phyloP scores from a whole-genome alignment of 176 grass and related monocot species.

The Elaeis guineensis region DNA sequence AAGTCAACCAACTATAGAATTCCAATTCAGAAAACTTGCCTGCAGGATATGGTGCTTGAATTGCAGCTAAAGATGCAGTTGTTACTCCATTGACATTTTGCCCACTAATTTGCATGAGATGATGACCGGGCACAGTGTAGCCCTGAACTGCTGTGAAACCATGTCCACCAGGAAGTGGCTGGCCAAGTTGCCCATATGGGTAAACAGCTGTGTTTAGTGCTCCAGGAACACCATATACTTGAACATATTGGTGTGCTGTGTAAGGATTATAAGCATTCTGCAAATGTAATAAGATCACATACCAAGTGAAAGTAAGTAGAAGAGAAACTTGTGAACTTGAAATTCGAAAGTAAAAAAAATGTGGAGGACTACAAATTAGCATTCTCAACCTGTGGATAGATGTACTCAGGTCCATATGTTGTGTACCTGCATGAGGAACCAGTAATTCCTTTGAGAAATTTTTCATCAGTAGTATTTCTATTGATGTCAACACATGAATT shows the following conservation, averaged over 20 bases:
- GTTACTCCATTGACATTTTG: constrained; percentile 40
- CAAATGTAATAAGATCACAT: constrained; percentile 41
- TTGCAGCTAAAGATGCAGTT: constrained; percentile 21
- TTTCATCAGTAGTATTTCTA: no score
- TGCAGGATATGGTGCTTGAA: constrained; percentile 54
- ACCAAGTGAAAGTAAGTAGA: constrained; percentile 25
- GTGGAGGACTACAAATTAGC: constrained; percentile 7
- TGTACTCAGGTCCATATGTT: constrained; percentile 57
- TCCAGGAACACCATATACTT: constrained; percentile 46
- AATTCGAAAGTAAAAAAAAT: background rate
- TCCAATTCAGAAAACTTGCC: constrained; percentile 29
- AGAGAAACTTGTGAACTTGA: background rate
- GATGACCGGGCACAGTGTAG: constrained; percentile 38
- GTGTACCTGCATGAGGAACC: constrained; percentile 45
- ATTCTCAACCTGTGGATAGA: constrained; percentile 60
- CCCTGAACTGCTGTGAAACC: constrained; percentile 39
- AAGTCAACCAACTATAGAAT: background rate
- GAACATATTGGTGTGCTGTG: constrained; percentile 55
- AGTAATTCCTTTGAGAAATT: background rate
- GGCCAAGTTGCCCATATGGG: constrained; percentile 61
- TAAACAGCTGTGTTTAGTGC: constrained; percentile 42
- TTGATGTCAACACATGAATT: no score
- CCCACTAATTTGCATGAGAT: constrained; percentile 34
- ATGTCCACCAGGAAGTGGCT: constrained; percentile 37
- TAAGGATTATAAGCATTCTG: constrained; percentile 73